Conservation (phyloP, 768 basidiomycete species). For the Cyclocybe cylindracea region DNA sequence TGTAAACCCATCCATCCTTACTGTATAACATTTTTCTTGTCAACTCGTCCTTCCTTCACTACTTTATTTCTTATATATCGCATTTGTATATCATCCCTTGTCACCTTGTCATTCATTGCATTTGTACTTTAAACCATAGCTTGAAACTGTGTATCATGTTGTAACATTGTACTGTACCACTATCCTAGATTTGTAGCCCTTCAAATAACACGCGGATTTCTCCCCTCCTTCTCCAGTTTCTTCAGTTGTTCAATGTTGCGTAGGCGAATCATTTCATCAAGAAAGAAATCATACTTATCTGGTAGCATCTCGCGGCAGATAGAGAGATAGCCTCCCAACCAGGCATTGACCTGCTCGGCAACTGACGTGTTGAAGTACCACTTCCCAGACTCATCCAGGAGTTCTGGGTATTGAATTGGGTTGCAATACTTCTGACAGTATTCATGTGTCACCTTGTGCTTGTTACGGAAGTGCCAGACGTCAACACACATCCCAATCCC, state of each 20-base stretch:
- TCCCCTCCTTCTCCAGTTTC: slow-evolving; percentile 14
- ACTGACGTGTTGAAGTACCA: slow-evolving; percentile 34
- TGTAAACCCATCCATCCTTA: too few relatives aligned
- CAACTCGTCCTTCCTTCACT: too few relatives aligned
- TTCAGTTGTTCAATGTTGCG: slow-evolving; percentile 20
- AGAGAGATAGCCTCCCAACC: slow-evolving; percentile 31
- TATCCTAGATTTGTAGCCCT: too few relatives aligned
- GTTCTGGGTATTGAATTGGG: slow-evolving; percentile 7
- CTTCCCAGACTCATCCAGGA: slow-evolving; percentile 10
- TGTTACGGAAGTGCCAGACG: slow-evolving; percentile 15
- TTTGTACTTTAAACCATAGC: too few relatives aligned
- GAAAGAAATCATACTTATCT: slow-evolving; percentile 32
- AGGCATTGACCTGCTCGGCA: slow-evolving; percentile 35
- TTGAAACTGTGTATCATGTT: slow-evolving; percentile 1
- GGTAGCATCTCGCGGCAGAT: slow-evolving; percentile 36
- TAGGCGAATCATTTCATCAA: slow-evolving; percentile 36
- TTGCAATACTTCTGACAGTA: slow-evolving; percentile 16
- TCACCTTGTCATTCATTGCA: too few relatives aligned
- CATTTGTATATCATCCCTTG: too few relatives aligned
- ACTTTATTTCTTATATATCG: too few relatives aligned
- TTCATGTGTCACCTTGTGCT: slow-evolving; percentile 11
- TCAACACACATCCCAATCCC: slow-evolving; percentile 13
- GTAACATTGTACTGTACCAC: not conserved
- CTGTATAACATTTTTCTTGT: too few relatives aligned
- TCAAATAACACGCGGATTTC: slow-evolving; percentile 11